Evolutionary conservation across 768 basidiomycete species (phyloP), one percentile per base, ranked within the genome.

Genomic region (Rhodotorula babjevae): DNA sequence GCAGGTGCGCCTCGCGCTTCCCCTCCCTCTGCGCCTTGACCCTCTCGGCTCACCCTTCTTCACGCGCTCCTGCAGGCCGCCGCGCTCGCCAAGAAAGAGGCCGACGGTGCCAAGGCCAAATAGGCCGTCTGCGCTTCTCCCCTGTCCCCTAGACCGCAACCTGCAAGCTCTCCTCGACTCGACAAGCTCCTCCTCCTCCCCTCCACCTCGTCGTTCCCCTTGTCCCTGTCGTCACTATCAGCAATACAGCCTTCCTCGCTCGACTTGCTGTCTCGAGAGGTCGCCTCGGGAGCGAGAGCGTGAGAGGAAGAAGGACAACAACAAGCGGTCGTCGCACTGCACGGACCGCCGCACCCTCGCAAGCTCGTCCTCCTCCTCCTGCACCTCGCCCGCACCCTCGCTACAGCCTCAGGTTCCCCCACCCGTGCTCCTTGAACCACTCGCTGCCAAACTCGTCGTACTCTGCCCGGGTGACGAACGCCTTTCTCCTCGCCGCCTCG

Each of bases 381-480:
- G n/a, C 50, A 27, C 50, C 50, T 7, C 25, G 9, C 8, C 50
- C 23, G 23, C 23, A 11, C 23, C 25, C 44, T 18, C n/a, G n/a
- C 44, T 46, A 52, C 50, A 52, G 10, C 23, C 50, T 19, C 57
- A 36, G 36, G 36, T 98, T 97, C 14, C 93, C 89, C 79, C 92
- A 92, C 86, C 89, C 91, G 90, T 96, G 96, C 79, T 85, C 85
- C 80, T 89, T 91, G 70, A 94, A 84, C 71, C 91, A 85, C 81
- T 96, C 93, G 3, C 87, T 87, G 0, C 96, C 95, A 82, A 87
- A 86, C 80, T 99, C 96, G 15, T 92, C 87, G 76, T 97, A 99
- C 79, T 97, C 91, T 10, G 85, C 87, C 76, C 84, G 85, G 25
- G 89, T 91, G 52, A 95, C 86, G 5, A 86, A 84, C 2, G 87